Base-by-base conservation (phyloP, 2,329 filamentous ascomycete species). In the Dactylellina cionopaga region DNA sequence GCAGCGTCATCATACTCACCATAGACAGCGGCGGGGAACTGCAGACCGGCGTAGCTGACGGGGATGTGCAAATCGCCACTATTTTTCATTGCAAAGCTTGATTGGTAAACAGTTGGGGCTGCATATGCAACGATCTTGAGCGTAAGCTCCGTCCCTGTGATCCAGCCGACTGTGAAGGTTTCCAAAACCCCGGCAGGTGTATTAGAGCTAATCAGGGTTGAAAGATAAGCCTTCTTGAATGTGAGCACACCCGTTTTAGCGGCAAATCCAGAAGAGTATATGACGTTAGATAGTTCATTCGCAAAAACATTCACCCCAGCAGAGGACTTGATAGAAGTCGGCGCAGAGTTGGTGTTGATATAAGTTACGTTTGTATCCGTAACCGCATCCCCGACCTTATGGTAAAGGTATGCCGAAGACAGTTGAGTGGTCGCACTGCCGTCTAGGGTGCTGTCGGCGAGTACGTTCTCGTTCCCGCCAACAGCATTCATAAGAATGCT, bases 291-390 rank as follows among this genome's bases (percentile, higher is more conserved):
- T 35, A 6, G 46, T 29, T 80, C 80, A 0, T 81, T 79, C 10
- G 55, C 24, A 0, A 81, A 79, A n/a, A 84, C 79, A 4, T 80
- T 78, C 76, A 87, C 88, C 65, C 87, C 84, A 0, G 78, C 78
- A 1, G 79, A 79, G 11, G 22, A 15, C 0, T 75, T 75, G 1
- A 86, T 78, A 3, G 77, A 74, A 27, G 75, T 82, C 33, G 78
- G 80, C 3, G 78, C 79, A 1, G 78, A 79, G 5, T 79, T 79
- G 13, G 76, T 80, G 66, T 85, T 79, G 1, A 80, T 80, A 13
- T 76, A 76, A 2, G 87, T 77, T 0, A 80, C 82, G 76, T 87
- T 88, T 3, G 84, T 85, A 74, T 88, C 86, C 59, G 87, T 81
- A 5, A 85, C 80, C 0, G 78, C 75, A 0, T 80, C 80, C 19